Base-by-base conservation (phyloP, 1,284 basidiomycete species). In the Mycena sp. region DNA sequence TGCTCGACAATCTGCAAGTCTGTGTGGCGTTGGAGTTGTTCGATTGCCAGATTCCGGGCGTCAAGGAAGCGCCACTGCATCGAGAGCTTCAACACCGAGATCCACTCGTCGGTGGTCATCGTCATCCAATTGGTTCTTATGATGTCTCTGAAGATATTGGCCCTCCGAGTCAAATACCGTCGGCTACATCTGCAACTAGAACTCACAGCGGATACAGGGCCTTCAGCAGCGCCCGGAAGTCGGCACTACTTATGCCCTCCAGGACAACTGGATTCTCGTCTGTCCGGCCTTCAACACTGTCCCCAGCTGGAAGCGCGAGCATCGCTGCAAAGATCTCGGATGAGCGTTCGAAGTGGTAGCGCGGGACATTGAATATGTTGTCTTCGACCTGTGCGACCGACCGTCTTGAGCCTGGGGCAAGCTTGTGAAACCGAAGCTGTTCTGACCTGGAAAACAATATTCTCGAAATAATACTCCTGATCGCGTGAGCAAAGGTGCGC, bases 171-270 rank as follows among this genome's bases (percentile, higher is more conserved):
- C 50, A 7, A n/a, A 6, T 5, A 37, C 34, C 61, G 38, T 62
- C n/a, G 25, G 22, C 38, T 13, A 8, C 13, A 13, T 44, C 41
- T 20, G 20, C 48, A 30, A 76, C 25, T 25, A 25, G 25, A 25
- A 25, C 81, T 71, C 39, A 83, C 81, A 73, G 68, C 7, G 80
- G 80, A 72, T 81, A 81, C 72, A 83, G 77, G 13, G 82, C 75
- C 41, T 75, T 75, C 22, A 83, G 73, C 20, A 84, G 73, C 10
- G 76, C 76, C 63, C 76, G 75, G 66, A 83, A 84, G 66, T 83
- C 81, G 37, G 73, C 59, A 16, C 72, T 75, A 13, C 71, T 68
- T 25, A 82, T 77, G 6, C 76, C 77, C 8, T 79, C 71, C 2
- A 84, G 75, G 9, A 65, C 41, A 68, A 84, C 74, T 9, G 83